Base-by-base conservation (phyloP, 2,329 filamentous ascomycete species). In the Lachnellula cervina region DNA sequence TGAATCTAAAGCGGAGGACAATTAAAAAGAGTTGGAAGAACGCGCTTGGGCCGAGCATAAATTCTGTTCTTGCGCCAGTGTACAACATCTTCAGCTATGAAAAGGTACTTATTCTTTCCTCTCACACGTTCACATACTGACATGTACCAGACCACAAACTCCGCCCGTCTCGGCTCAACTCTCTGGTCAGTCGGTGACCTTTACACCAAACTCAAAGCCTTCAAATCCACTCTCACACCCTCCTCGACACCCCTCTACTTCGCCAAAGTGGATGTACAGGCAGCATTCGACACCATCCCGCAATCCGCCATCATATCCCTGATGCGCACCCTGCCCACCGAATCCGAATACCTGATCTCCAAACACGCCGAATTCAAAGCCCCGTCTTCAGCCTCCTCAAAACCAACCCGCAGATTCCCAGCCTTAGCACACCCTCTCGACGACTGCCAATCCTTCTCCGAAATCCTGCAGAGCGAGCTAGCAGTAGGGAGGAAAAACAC, bases 211-310 rank as follows among this genome's bases (percentile, higher is more conserved):
- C 73, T 99, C 21, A 88, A 86, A 58, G 65, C 62, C 0, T 97
- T 96, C 74, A 87, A 87, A 60, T 64, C 71, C 2, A 71, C 62
- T 0, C 69, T 88, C 11, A 71, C 72, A 0, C 56, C 71, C 1
- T 59, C 61, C 0, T 64, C 72, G 0, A 65, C 68, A 8, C 76
- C 71, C 4, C 72, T 97, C 1, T 97, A 89, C 71, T 96, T 97
- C 72, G 92, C 86, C 58, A 99, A 99, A 69, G 77, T 96, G 13
- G 94, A 99, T 67, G 92, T 99, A 19, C 83, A 89, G 68, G 84
- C 90, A 2, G 96, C 93, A 64, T 99, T 97, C 69, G 94, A 99
- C 71, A 96, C 89, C 0, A 97, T 99, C 45, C 94, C 94, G 0
- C 94, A 97, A 69, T 73, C 80, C 25, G 82, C 83, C 1, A 76